These are phyloP conservation scores for Aciculosporium take DNA, from an alignment of 2,329 filamentous ascomycete species.

Conservation along the genomic window DNA sequence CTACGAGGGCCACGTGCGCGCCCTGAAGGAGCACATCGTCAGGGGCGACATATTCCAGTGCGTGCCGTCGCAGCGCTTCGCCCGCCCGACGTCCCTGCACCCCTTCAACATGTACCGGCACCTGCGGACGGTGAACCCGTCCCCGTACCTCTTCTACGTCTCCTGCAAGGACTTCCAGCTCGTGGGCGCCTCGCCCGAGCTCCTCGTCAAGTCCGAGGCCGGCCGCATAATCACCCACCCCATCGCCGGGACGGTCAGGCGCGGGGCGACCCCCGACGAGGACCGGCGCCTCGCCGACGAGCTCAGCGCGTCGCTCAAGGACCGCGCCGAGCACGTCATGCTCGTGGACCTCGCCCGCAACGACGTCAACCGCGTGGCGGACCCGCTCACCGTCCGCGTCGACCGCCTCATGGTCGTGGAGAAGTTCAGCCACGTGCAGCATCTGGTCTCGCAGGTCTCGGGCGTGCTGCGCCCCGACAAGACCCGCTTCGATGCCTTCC, in stretches of 20 bases:
- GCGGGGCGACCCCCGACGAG: conserved; percentile 66
- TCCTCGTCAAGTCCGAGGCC: conserved; percentile 79
- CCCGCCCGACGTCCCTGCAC: conserved; percentile 77
- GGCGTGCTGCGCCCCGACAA: conserved; percentile 71
- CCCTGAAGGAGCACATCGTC: conserved; percentile 79
- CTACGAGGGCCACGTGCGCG: conserved; percentile 80
- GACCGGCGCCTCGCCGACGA: conserved; percentile 67
- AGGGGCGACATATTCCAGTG: conserved; percentile 94
- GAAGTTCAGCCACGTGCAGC: conserved; percentile 93
- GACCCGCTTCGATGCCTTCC: conserved; percentile 88
- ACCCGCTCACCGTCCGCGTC: conserved; percentile 76
- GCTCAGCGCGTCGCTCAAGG: conserved; percentile 69
- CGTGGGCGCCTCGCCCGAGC: conserved; percentile 85
- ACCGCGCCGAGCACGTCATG: conserved; percentile 94
- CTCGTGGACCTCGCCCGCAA: conserved; percentile 90
- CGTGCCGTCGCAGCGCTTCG: conserved; percentile 86
- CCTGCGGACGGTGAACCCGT: conserved; percentile 92
- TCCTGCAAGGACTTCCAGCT: conserved; percentile 88
- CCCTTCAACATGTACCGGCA: conserved; percentile 98
- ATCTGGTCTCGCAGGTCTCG: conserved; percentile 90
- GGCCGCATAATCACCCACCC: conserved; percentile 90
- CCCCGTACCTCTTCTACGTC: conserved; percentile 93
- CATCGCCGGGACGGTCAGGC: conserved; percentile 88
- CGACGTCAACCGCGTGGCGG: conserved; percentile 90
- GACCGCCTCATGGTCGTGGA: conserved; percentile 91